Percentiles rank a stretch among this genome's conserved stretches.
phyloP scores from a whole-genome alignment of 768 basidiomycete genomes.

The Scleroderma citrinum region DNA sequence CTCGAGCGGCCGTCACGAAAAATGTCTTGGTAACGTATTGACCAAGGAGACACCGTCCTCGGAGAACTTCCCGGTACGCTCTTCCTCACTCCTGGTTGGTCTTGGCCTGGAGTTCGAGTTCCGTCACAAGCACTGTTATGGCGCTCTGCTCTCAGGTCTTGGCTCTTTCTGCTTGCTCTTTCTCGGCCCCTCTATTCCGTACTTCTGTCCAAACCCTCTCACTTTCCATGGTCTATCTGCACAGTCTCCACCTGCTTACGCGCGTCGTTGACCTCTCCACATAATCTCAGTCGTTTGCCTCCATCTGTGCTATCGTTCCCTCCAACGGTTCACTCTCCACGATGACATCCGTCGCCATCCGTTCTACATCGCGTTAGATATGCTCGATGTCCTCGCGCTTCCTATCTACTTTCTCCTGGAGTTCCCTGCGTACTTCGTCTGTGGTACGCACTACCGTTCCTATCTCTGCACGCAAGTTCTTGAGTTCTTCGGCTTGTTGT shows the following conservation, averaged over 20 bases:
- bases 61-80: not conserved
- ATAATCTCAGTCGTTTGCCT: constrained; percentile 14
- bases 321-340: constrained; percentile 32
- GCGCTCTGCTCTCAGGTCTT: constrained; percentile 9
- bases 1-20: not conserved
- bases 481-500: constrained; percentile 43
- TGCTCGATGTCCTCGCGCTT: constrained; percentile 39
- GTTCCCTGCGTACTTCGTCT: constrained; percentile 40
- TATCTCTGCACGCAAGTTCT: constrained; percentile 41
- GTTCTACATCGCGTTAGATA: constrained; percentile 35
- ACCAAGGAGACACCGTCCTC: not conserved
- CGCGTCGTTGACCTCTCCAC: constrained; percentile 19
- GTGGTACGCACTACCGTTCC: constrained; percentile 37
- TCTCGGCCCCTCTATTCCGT: constrained; percentile 6
- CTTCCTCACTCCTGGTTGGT: not conserved
- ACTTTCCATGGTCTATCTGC: constrained; percentile 22
- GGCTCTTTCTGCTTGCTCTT: constrained; percentile 16
- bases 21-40: not conserved
- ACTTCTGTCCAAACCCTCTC: constrained; percentile 23
- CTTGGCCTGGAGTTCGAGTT: not conserved
- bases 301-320: constrained; percentile 23
- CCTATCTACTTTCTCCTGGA: constrained; percentile 38
- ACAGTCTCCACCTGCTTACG: constrained; percentile 24
- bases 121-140: not conserved
- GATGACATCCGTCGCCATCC: constrained; percentile 34